Evolutionary conservation across 495 filamentous ascomycete genomes (phyloP), one percentile per base, ranked within the genome.

Genomic region (Thozetella sp.): DNA sequence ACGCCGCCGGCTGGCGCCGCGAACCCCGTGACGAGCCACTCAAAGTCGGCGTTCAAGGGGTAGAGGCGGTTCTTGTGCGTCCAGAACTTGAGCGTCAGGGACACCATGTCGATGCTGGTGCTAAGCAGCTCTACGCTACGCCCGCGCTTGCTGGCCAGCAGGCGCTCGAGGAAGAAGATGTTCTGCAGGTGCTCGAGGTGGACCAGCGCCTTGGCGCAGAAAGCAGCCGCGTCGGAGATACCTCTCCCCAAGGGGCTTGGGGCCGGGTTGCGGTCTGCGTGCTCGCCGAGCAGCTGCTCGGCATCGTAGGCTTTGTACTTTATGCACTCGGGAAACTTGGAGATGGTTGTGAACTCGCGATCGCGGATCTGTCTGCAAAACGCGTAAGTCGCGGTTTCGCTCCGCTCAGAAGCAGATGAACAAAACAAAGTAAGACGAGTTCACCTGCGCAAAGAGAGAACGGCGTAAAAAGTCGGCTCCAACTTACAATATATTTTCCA

Each of bases 1-100:
- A 88, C 81, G 9, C 83, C 83, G 2, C 85, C 86, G 15, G 76
- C 73, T 2, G 82, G 87, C 3, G 88, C 78, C 15, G 83, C 87
- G 54, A 78, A 80, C 27, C 76, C 79, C 55, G 83, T 79, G 19
- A 82, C 74, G 76, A 88, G 65, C 77, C 84, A 88, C 12, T 80
- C 78, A 58, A 79, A 81, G 58, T 87, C 83, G 20, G 75, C 70
- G 23, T 77, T 75, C 27, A 85, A 73, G 54, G 83, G 76, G 1
- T 77, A 59, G 22, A 84, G 67, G 1, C 75, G 70, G 27, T 83
- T 81, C 37, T 82, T 68, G 19, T 78, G 71, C 6, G 76, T 77
- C 43, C 72, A 80, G 15, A 81, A 69, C 3, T 67, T 68, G 43
- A 83, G 66, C 19, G 83, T 74, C 26, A 75, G 72, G 3, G 66